A percentile compares a stretch with the other conserved stretches of the same genome.
These are phyloP conservation scores for Cryphonectria parasitica DNA, from an alignment of 2,329 filamentous ascomycete genomes.

Conservation along the genomic window DNA sequence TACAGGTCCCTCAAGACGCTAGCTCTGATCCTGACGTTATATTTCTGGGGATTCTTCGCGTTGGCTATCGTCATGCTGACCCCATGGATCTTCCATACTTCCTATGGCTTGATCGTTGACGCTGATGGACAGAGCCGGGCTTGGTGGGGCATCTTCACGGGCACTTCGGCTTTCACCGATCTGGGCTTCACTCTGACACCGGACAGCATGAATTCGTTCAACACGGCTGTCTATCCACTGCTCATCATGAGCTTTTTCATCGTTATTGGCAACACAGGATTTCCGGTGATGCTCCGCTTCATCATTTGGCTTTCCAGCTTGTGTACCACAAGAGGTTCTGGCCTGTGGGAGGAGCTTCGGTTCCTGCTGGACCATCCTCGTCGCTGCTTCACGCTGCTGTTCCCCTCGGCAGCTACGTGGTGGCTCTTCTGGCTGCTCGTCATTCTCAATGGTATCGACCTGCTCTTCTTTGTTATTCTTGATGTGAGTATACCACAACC, in stretches of 20 bases:
- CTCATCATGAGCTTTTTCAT: constrained; percentile 84
- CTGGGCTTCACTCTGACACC: constrained; percentile 91
- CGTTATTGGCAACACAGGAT: constrained; percentile 92
- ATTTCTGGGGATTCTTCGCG: constrained; percentile 83
- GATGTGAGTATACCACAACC: constrained; percentile 64
- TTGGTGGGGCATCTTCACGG: constrained; percentile 94
- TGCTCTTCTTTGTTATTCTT: constrained; percentile 90
- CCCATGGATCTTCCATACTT: constrained; percentile 75
- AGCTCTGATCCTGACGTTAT: constrained; percentile 74
- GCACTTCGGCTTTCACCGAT: constrained; percentile 90
- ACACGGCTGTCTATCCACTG: constrained; percentile 73
- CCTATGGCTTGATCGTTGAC: constrained; percentile 69
- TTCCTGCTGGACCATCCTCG: constrained; percentile 94
- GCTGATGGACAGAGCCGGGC: constrained; percentile 63
- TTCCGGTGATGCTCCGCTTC: constrained; percentile 91
- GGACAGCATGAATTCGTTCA: constrained; percentile 92
- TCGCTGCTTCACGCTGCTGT: constrained; percentile 93
- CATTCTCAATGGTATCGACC: constrained; percentile 78
- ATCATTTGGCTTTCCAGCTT: constrained; percentile 84
- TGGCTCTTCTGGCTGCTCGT: constrained; percentile 90
- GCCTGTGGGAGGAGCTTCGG: constrained; percentile 84
- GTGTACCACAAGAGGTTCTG: constrained; percentile 65
- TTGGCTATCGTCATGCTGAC: constrained; percentile 74
- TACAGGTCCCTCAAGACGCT: constrained; percentile 90
- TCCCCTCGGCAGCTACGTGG: constrained; percentile 90